phyloP scores from a whole-genome alignment of 768 basidiomycete species.

The Trametes elegans region DNA sequence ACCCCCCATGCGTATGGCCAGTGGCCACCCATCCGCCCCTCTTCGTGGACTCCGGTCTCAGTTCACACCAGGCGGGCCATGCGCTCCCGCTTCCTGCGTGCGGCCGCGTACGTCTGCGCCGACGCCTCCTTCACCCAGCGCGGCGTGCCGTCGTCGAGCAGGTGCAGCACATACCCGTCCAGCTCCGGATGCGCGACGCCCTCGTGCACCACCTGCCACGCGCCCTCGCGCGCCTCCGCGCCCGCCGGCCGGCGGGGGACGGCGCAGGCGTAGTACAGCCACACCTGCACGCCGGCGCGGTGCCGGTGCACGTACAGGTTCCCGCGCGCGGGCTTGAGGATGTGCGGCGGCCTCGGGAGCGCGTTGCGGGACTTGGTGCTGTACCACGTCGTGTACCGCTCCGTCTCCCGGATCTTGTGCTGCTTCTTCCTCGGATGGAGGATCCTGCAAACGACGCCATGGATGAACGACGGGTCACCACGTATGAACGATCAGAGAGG shows the following conservation, averaged over 20 bases:
- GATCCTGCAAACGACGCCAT: neutral
- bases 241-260: neutral
- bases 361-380: neutral
- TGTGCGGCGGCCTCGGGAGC: neutral
- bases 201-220: neutral
- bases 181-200: neutral
- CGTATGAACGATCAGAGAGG: neutral
- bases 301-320: neutral
- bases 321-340: neutral
- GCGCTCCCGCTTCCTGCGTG: neutral
- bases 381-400: neutral
- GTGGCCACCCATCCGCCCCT: too few relatives aligned
- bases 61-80: too few relatives aligned
- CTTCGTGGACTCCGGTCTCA: too few relatives aligned
- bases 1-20: too few relatives aligned
- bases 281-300: neutral
- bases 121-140: constrained; percentile 1
- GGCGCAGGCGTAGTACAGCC: neutral
- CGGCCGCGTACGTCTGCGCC: neutral
- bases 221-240: neutral
- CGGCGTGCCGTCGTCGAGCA: constrained; percentile 1
- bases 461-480: neutral
- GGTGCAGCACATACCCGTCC: neutral
- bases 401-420: constrained; percentile 2
- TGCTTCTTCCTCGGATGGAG: neutral